A percentile compares a stretch with the other conserved stretches of the same genome.
Conservation (phyloP, 768 basidiomycete species). For the Lentinula sp. region DNA sequence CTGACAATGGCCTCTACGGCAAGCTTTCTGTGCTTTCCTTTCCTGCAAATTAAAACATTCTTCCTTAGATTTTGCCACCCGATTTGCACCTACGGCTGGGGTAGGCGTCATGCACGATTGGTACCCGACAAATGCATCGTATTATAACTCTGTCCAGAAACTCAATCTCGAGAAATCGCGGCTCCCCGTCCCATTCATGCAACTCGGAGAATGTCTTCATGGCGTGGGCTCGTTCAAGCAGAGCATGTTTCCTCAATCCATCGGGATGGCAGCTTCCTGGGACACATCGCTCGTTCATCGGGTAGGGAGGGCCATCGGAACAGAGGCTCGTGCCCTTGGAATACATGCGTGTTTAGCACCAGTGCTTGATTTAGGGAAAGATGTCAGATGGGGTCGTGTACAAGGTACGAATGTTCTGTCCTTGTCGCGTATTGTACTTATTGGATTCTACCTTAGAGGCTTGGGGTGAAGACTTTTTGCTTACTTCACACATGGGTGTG, state of each 20-base stretch:
- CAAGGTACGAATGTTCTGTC: conserved; percentile 9
- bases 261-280: conserved; percentile 16
- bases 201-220: conserved; percentile 18
- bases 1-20: conserved; percentile 8
- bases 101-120: conserved; percentile 12
- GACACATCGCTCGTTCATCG: conserved; percentile 13
- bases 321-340: conserved; percentile 18
- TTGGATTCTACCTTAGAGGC: conserved; percentile 11
- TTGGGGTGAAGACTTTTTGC: conserved; percentile 20
- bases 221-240: conserved; percentile 19
- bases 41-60: not conserved
- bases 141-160: conserved; percentile 16
- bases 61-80: conserved; percentile 8
- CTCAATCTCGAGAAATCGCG: conserved; percentile 17
- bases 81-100: conserved; percentile 8
- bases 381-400: conserved; percentile 18
- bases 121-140: conserved; percentile 2
- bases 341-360: conserved; percentile 19
- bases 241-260: conserved; percentile 19
- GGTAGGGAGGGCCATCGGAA: conserved; percentile 18
- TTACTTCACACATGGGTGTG: conserved; percentile 19
- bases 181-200: conserved; percentile 17
- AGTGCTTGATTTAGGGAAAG: conserved; percentile 21
- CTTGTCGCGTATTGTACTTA: not conserved
- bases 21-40: not conserved